Evolutionary conservation across 1,284 basidiomycete genomes (phyloP), one percentile per base, ranked within the genome.

Genomic region (Neonothopanus nambi): DNA sequence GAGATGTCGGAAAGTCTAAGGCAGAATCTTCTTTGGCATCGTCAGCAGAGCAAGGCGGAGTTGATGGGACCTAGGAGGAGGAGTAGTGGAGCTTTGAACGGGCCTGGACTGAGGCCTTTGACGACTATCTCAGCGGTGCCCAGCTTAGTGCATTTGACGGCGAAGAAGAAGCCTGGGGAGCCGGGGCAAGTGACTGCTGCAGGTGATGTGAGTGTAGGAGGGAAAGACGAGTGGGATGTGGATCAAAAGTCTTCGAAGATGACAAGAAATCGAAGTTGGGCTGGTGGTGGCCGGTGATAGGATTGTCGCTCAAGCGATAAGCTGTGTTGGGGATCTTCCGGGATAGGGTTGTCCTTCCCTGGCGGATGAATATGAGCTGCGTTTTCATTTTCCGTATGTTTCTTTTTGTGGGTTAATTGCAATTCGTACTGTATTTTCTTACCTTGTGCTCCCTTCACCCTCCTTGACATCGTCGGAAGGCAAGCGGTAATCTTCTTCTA

Each of bases 1-100:
- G 93, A 96, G 70, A 75, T 96, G 65, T 89, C 89, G 43, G 93
- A 95, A 71, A 89, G 86, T 57, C 70, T 96, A 56, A 77, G 93
- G 18, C 76, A 88, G 46, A 91, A 95, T 62, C 65, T 96, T 59
- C 70, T 95, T 5, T 94, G 93, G 92, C 90, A 93, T 65, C 80
- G 93, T 11, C 85, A 87, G 62, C 77, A 85, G 41, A 83, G 78
- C 68, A 80, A 80, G 59, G 74, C 74, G 18, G 79, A 76, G 41
- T 69, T 78, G 37, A 70, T 70, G 45, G 74, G 71, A 51, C 69
- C 68, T 58, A 69, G 58, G 63, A 62, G 50, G 64, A 74, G 39
- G 53, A 77, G 68, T 61, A 71, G 67, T 24, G 63, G 71, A 40
- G 67, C 51, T 28, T n/a, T 51, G 13, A 53, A 38, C 48, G 30